A percentile compares a stretch with the other conserved stretches of the same genome.
phyloP scores from a whole-genome alignment of 2,329 filamentous ascomycete species.

The Colletotrichum tabaci region DNA sequence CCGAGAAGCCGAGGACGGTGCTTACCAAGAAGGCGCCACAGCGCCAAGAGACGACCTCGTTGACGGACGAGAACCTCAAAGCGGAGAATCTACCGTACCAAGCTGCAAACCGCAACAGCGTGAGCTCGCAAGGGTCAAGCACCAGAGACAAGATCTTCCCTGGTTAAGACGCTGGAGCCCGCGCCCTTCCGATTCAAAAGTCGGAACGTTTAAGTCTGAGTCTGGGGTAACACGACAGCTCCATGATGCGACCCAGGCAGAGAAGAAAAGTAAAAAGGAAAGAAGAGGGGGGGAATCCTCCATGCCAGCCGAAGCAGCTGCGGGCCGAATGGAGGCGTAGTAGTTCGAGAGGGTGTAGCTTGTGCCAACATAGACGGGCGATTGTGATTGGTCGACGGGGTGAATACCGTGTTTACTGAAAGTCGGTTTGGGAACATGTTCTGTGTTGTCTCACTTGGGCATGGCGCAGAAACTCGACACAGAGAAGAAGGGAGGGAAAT shows the following conservation, averaged over 20 bases:
- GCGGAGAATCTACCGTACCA: constrained; percentile 31
- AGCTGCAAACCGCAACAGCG: constrained; percentile 28
- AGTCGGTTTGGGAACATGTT: background rate
- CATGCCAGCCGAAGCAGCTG: background rate
- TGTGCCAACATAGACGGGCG: background rate
- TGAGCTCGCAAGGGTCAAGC: constrained; percentile 36
- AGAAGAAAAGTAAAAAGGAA: background rate
- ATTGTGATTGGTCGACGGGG: background rate
- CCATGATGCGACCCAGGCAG: background rate
- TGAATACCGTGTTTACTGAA: background rate
- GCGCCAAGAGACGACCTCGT: constrained; percentile 47
- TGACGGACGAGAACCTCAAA: constrained; percentile 34
- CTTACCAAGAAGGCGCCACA: constrained; percentile 56
- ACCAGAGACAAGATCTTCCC: constrained; percentile 34
- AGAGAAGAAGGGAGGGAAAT: constrained; percentile 6
- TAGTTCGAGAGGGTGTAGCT: background rate
- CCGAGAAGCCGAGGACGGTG: constrained; percentile 53
- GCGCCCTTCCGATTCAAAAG: background rate
- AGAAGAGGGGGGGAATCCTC: background rate
- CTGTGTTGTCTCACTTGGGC: constrained; percentile 2
- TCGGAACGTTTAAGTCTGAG: background rate
- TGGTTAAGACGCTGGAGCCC: constrained; percentile 7
- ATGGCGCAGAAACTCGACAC: background rate
- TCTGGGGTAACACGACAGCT: background rate
- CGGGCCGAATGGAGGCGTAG: background rate